Evolutionary conservation across 768 basidiomycete species (phyloP).

Genomic region (Lactarius trivialis): DNA sequence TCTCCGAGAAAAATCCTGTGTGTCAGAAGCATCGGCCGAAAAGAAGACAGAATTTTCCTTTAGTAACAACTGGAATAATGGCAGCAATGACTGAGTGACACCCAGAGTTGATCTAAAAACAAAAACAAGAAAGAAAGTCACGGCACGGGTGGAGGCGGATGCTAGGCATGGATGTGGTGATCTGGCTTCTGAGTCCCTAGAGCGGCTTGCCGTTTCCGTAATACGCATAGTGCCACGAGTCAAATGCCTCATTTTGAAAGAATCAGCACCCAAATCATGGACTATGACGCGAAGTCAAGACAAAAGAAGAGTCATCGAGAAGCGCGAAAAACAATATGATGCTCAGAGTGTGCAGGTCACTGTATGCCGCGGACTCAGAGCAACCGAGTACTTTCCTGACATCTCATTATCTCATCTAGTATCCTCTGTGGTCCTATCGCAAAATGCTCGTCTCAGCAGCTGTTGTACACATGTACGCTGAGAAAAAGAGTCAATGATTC

Average conservation of each 20-base stretch:
- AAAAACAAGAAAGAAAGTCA: slow-evolving; percentile 11
- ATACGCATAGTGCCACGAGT: background rate
- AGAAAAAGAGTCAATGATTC: background rate
- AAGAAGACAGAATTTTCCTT: background rate
- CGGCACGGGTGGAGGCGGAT: slow-evolving; percentile 6
- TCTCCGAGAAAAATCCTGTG: background rate
- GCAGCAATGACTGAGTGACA: background rate
- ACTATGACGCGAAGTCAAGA: background rate
- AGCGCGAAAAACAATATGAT: too few relatives aligned
- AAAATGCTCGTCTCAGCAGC: background rate
- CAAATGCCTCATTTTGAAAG: background rate
- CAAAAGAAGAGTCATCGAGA: background rate
- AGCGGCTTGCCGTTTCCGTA: too few relatives aligned
- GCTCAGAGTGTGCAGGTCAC: too few relatives aligned
- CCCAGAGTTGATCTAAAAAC: slow-evolving; percentile 12
- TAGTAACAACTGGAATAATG: background rate
- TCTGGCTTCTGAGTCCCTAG: background rate
- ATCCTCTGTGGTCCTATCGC: background rate
- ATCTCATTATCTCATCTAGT: background rate
- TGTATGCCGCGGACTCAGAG: too few relatives aligned
- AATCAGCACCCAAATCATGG: background rate
- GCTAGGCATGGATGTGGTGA: background rate
- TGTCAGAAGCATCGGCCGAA: too few relatives aligned
- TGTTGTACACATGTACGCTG: background rate
- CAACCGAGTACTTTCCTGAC: too few relatives aligned